Percentiles rank a stretch among this genome's conserved stretches.
phyloP scores from a whole-genome alignment of 768 basidiomycete genomes.

The Cytidiella melzeri region DNA sequence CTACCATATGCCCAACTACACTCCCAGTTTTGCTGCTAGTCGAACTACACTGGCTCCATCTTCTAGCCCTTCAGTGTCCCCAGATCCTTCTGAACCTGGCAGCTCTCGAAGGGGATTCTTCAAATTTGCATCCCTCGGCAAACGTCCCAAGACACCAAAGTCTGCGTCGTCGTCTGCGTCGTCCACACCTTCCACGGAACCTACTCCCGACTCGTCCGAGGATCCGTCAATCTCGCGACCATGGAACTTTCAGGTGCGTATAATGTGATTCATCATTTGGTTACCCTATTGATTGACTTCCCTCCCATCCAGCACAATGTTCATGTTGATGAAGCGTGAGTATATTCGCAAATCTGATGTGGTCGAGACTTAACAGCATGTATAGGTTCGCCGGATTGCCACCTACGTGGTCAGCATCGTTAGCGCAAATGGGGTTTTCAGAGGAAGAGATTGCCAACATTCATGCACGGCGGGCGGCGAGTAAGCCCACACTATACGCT shows the following conservation, averaged over 20 bases:
- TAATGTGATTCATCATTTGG: neutral
- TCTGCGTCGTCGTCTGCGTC: slow-evolving; percentile 17
- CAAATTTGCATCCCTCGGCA: slow-evolving; percentile 31
- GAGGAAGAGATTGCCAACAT: slow-evolving; percentile 66
- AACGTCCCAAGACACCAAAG: slow-evolving; percentile 27
- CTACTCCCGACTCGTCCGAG: slow-evolving; percentile 21
- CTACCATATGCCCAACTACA: slow-evolving; percentile 10
- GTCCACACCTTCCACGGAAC: slow-evolving; percentile 16
- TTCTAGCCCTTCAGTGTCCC: slow-evolving; percentile 16
- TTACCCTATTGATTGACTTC: neutral
- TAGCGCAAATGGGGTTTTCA: slow-evolving; percentile 55
- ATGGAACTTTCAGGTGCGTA: slow-evolving; percentile 68
- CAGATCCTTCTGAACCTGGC: slow-evolving; percentile 13
- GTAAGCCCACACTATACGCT: slow-evolving; percentile 11
- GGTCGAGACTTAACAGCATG: slow-evolving; percentile 1
- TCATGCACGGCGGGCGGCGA: slow-evolving; percentile 32
- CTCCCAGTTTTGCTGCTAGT: slow-evolving; percentile 13
- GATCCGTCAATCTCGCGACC: slow-evolving; percentile 64
- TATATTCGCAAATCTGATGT: slow-evolving; percentile 10
- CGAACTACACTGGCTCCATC: slow-evolving; percentile 15
- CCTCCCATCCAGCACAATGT: slow-evolving; percentile 53
- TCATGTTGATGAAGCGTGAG: slow-evolving; percentile 72
- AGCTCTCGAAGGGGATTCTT: slow-evolving; percentile 27
- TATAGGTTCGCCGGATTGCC: slow-evolving; percentile 58
- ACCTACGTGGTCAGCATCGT: slow-evolving; percentile 64